Conservation (phyloP, 2,329 filamentous ascomycete species). For the Aspergillus neotritici region DNA sequence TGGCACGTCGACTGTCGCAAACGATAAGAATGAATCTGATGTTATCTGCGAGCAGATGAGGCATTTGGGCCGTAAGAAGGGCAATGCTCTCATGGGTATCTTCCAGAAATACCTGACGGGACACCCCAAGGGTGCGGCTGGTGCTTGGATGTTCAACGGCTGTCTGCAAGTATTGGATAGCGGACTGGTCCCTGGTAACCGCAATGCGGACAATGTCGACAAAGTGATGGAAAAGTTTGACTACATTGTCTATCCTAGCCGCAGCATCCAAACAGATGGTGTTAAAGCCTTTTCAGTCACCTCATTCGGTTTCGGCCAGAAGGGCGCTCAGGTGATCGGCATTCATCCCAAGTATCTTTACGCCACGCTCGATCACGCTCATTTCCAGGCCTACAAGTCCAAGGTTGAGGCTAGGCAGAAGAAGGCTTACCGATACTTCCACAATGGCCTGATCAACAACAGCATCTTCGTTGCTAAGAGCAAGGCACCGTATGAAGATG, state of each 20-base stretch:
- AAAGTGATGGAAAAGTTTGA: slow-evolving; percentile 96
- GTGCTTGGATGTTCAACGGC: slow-evolving; percentile 99
- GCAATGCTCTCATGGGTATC: slow-evolving; percentile 90
- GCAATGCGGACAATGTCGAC: slow-evolving; percentile 96
- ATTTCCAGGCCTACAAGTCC: slow-evolving; percentile 73
- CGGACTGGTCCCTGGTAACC: slow-evolving; percentile 91
- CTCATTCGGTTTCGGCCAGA: slow-evolving; percentile 98
- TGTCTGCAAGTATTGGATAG: slow-evolving; percentile 91
- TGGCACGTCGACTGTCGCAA: slow-evolving; percentile 95
- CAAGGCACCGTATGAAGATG: slow-evolving; percentile 82
- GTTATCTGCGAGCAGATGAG: slow-evolving; percentile 94
- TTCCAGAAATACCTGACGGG: slow-evolving; percentile 99
- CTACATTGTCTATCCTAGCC: slow-evolving; percentile 94
- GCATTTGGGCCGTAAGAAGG: slow-evolving; percentile 91
- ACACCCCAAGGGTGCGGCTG: slow-evolving; percentile 97
- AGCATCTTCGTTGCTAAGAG: slow-evolving; percentile 93
- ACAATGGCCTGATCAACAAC: slow-evolving; percentile 98
- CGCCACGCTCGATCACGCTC: slow-evolving; percentile 81
- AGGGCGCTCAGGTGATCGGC: slow-evolving; percentile 95
- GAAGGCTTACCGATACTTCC: slow-evolving; percentile 98
- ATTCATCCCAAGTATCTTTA: slow-evolving; percentile 95
- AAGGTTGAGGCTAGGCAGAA: slow-evolving; percentile 94
- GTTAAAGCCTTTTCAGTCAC: slow-evolving; percentile 98
- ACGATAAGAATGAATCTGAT: slow-evolving; percentile 99
- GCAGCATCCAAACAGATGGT: slow-evolving; percentile 92